Evolutionary conservation across 495 filamentous ascomycete species (phyloP), one percentile per base, ranked within the genome.

Genomic region (Neurospora discreta): DNA sequence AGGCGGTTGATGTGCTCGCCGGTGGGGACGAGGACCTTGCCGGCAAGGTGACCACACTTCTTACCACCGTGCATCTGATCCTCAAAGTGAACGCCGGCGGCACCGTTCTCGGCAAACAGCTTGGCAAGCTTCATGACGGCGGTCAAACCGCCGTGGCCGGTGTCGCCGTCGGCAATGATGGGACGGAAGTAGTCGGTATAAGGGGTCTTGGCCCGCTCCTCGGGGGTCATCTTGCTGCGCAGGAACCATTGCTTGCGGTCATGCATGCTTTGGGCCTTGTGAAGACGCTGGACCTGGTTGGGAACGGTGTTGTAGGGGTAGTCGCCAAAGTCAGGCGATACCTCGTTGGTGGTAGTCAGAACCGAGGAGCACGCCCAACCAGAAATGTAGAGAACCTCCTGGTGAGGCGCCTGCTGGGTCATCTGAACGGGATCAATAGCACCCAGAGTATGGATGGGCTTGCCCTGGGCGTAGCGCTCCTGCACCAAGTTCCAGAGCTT

Each of bases 281-380:
- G 93, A 71, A 99, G 81, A 72, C 95, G 87, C 82, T 99, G 93
- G 11, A 99, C 95, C 81, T 99, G 95, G 81, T 98, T 99, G 18
- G 95, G 95, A 5, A 99, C 95, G 0, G 95, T 99, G 78, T 98
- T 97, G 81, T 99, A 99, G 3, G 95, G 95, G 81, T 99, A 99
- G 79, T 99, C 95, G 73, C 95, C 95, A 78, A 99, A 96, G 79
- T 99, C 95, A 7, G 95, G 90, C 2, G 93, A 97, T 5, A 99
- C 95, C 80, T 99, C 95, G 82, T 99, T 98, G 30, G 95, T 98
- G 1, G 88, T 90, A 0, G 96, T 98, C 30, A 99, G 84, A 15
- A 97, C 86, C 6, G 93, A 93, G 0, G 93, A 97, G 82, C 96
- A 98, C 3, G 96, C 95, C 95, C 95, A 99, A 58, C 95, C 95